Evolutionary conservation across 1,139 yeast species (phyloP).

Genomic region (Sugiyamaella grinbergsii): DNA sequence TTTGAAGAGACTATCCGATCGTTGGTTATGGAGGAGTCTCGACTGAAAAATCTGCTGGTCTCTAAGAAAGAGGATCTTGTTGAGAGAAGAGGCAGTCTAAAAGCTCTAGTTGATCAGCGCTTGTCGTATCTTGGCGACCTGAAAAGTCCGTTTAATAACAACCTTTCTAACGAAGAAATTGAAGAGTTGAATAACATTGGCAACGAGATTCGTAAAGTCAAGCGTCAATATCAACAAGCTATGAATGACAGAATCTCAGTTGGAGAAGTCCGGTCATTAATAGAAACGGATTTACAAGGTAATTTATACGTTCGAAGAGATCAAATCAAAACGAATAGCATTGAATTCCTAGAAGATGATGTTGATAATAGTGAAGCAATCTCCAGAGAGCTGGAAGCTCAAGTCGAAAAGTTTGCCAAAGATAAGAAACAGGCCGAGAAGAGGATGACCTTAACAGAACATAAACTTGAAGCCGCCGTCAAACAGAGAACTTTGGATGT

Average conservation of each 20-base stretch:
- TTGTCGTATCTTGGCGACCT: conserved; percentile 55
- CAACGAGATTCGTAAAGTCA: conserved; percentile 47
- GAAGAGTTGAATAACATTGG: conserved; percentile 48
- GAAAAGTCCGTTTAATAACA: conserved; percentile 55
- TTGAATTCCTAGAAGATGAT: conserved; percentile 20
- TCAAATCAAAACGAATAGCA: conserved; percentile 32
- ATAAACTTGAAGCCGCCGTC: conserved; percentile 39
- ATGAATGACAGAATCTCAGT: conserved; percentile 51
- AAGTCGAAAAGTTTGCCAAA: conserved; percentile 10
- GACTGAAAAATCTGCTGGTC: conserved; percentile 29
- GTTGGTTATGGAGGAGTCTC: conserved; percentile 27
- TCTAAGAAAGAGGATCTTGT: conserved; percentile 36
- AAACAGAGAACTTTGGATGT: conserved; percentile 16
- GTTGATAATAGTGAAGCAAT: conserved; percentile 13
- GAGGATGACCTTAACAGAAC: conserved; percentile 33
- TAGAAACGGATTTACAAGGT: conserved; percentile 61
- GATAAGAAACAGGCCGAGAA: conserved; percentile 5
- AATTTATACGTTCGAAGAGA: conserved; percentile 52
- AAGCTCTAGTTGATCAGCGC: conserved; percentile 31
- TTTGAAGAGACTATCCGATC: conserved; percentile 21
- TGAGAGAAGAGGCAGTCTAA: conserved; percentile 40
- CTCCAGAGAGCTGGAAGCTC: conserved; percentile 2
- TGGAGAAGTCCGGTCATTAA: conserved; percentile 54
- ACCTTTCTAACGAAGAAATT: conserved; percentile 53
- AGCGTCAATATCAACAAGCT: conserved; percentile 48